Conservation (phyloP, 108 stramenopile species). For the Epipyxis sp. region DNA sequence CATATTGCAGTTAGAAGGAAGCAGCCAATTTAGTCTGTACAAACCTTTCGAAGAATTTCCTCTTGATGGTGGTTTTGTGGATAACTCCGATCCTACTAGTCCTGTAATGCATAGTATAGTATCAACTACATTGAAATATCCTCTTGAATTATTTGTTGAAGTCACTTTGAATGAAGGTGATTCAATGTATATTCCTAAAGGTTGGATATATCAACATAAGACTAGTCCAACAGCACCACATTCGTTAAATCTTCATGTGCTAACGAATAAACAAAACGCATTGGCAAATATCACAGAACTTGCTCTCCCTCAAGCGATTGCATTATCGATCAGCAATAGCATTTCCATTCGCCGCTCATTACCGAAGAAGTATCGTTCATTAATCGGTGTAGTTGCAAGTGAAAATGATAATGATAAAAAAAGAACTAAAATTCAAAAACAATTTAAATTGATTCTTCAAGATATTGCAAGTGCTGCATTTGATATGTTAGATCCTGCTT, state of each 20-base stretch:
- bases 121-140: neutral
- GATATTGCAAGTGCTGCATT: neutral
- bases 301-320: neutral
- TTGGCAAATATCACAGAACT: neutral
- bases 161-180: too few species aligned
- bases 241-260: neutral
- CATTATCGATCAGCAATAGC: too few species aligned
- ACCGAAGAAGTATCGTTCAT: neutral
- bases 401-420: constrained; percentile 62
- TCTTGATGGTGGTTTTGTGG: too few species aligned
- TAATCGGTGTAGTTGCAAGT: constrained; percentile 39
- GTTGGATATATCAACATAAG: too few species aligned
- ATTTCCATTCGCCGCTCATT: neutral
- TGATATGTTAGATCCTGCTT: constrained; percentile 75
- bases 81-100: too few species aligned
- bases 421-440: neutral
- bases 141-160: neutral
- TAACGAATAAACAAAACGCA: neutral
- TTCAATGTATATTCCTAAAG: neutral
- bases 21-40: constrained; percentile 10
- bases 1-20: constrained; percentile 18
- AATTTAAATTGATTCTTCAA: constrained; percentile 27
- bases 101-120: too few species aligned
- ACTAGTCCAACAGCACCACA: neutral
- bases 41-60: too few species aligned